These are phyloP conservation scores for Trypanosoma melophagium DNA, from an alignment of 208 protist genomes.

Conservation along the genomic window DNA sequence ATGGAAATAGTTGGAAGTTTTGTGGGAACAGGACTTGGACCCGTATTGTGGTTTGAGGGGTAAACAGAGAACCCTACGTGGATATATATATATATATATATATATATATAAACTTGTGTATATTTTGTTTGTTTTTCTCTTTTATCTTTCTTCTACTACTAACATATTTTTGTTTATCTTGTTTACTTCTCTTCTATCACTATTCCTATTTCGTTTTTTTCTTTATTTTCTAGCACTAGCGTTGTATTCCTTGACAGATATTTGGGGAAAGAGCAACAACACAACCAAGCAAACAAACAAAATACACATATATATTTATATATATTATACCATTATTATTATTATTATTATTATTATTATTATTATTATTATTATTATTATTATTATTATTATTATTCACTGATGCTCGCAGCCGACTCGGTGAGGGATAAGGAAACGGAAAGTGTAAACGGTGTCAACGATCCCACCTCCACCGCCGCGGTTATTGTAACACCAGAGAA, in stretches of 20 bases:
- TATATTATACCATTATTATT: background rate
- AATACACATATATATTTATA: background rate
- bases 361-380: conserved; percentile 3
- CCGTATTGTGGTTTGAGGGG: conserved; percentile 67
- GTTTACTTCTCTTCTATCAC: too few species aligned
- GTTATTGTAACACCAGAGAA: conserved; percentile 30
- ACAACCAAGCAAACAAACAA: too few species aligned
- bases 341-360: background rate
- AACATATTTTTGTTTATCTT: too few species aligned
- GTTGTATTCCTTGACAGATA: too few species aligned
- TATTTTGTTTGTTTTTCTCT: conserved; percentile 17
- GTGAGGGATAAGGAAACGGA: conserved; percentile 8
- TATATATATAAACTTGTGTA: conserved; percentile 19
- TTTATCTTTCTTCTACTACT: conserved; percentile 8
- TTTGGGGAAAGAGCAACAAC: too few species aligned
- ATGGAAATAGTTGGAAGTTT: conserved; percentile 79
- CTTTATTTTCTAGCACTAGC: too few species aligned
- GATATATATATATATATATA: conserved; percentile 18
- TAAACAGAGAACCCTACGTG: background rate
- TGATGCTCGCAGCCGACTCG: background rate
- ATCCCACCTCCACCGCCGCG: background rate
- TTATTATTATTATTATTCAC: too few species aligned
- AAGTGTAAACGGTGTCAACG: background rate
- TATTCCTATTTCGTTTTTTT: too few species aligned
- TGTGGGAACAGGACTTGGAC: conserved; percentile 69